Base-by-base conservation (phyloP, 805 yeast species). In the Saccharomycopsis lassenensis region DNA sequence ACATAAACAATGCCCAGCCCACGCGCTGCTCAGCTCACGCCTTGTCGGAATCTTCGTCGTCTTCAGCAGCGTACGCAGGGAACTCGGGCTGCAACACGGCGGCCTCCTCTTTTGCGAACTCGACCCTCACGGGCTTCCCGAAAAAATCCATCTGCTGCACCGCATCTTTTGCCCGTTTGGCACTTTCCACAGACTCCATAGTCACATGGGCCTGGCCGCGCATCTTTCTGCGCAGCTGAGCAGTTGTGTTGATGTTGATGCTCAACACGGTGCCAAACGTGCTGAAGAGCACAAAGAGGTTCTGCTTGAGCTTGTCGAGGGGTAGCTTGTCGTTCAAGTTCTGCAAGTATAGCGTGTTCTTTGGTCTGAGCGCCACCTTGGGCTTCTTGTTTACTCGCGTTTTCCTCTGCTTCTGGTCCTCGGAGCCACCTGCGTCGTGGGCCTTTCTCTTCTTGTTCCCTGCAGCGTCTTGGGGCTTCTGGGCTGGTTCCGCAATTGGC, bases 131-230 rank as follows among this genome's bases (percentile, higher is more conserved):
- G 4, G 56, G 56, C 45, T 73, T 74, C 1, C 70, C 77, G 46
- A 79, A 76, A 24, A 81, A 62, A 2, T 41, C 38, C 24, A 63
- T 66, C 5, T 61, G 60, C 32, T 76, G 66, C 8, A 74, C 49
- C 4, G 66, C 54, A 25, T 63, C 58, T 43, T 67, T 33, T 0
- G 84, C 83, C 31, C 59, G 33, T 8, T 64, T 58, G 0, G 86
- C 76, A 29, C 67, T 69, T 15, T 63, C 65, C 1, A 59, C 40
- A 17, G 66, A 63, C 23, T 67, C 61, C 45, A 75, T 63, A 1
- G 69, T 58, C 2, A 79, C 53, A 58, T 77, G 80, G 0, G 85
- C 86, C 49, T 77, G 84, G 0, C 85, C 86, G 38, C 82, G 59
- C 45, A 64, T 55, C 39, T 59, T 64, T 37, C 61, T 61, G n/a